Base-by-base conservation (phyloP, 768 basidiomycete species). In the Rickenella mellea region DNA sequence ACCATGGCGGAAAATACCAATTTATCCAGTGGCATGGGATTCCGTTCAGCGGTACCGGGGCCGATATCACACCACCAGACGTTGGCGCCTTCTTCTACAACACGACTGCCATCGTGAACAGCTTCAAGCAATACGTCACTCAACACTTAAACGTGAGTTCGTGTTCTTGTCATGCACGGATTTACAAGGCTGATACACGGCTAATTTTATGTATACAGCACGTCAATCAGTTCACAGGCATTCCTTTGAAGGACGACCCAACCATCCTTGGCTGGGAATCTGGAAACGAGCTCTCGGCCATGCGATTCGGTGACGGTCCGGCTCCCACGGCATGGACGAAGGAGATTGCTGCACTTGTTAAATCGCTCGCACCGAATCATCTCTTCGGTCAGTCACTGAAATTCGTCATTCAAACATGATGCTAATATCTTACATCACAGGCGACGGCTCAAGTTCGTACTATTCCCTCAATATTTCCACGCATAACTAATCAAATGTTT, bases 1-100 rank as follows among this genome's bases (percentile, higher is more conserved):
- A 56, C 19, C 55, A 59, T 35, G 55, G 55, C 28, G 59, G 59
- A 8, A 59, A 59, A 41, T 59, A 51, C 40, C 55, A 58, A 27
- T 61, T 58, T 30, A 56, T 61, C 37, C 37, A 51, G 42, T 58
- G 39, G 43, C 44, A 43, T 14, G 48, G 48, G 12, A n/a, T n/a
- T n/a, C n/a, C n/a, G n/a, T 48, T 46, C 10, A 29, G 27, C 15
- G 41, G 47, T 39, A 55, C 47, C 11, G 57, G 58, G 40, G 51
- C 49, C 15, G 50, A 57, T 27, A 51, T 50, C 42, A 51, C 51
- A 22, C 53, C 57, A 22, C 35, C 40, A 26, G 53, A 57, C 41
- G 52, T 49, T 30, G 48, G 46, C 30, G 48, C 54, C 9, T 53
- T 47, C 39, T 61, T 54, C 47, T 61, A 48, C 51, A 47, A 35